phyloP scores from a whole-genome alignment of 164 flowering plant species.

The Aristolochia contorta region DNA sequence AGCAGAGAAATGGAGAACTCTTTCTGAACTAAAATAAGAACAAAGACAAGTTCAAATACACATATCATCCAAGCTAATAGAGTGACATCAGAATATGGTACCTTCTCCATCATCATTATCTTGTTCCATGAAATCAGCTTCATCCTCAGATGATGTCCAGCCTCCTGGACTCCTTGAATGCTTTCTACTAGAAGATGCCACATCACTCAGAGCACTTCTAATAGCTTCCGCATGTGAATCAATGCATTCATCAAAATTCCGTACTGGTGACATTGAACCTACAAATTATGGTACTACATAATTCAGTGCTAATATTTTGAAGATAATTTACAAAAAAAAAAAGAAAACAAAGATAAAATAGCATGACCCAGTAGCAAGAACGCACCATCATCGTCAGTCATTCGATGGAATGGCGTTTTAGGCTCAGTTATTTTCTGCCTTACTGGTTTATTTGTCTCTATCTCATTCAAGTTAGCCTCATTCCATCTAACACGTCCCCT shows the following conservation, averaged over 20 bases:
- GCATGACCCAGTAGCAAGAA: neutral
- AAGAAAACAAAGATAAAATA: neutral
- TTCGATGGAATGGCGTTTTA: conserved; percentile 95
- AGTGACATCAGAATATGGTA: neutral
- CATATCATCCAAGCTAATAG: neutral
- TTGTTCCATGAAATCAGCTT: conserved; percentile 73
- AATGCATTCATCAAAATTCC: conserved; percentile 38
- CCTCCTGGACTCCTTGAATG: conserved; percentile 27
- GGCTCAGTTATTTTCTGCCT: conserved; percentile 99
- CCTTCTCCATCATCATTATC: conserved; percentile 49
- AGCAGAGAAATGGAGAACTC: neutral
- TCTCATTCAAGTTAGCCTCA: conserved; percentile 82
- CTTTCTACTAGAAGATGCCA: conserved; percentile 61
- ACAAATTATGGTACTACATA: neutral
- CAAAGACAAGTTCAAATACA: neutral
- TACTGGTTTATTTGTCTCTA: conserved; percentile 89
- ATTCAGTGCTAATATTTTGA: neutral
- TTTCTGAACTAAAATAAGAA: neutral
- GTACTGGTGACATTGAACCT: conserved; percentile 67
- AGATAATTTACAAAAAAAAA: neutral
- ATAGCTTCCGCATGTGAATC: conserved; percentile 67
- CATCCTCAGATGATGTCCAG: conserved; percentile 97
- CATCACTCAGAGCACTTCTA: conserved; percentile 57
- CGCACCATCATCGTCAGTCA: conserved; percentile 83
- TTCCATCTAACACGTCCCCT: conserved; percentile 81